These are phyloP conservation scores for Nicotiana paniculata DNA, from an alignment of 257 asterid genomes.

Conservation along the genomic window DNA sequence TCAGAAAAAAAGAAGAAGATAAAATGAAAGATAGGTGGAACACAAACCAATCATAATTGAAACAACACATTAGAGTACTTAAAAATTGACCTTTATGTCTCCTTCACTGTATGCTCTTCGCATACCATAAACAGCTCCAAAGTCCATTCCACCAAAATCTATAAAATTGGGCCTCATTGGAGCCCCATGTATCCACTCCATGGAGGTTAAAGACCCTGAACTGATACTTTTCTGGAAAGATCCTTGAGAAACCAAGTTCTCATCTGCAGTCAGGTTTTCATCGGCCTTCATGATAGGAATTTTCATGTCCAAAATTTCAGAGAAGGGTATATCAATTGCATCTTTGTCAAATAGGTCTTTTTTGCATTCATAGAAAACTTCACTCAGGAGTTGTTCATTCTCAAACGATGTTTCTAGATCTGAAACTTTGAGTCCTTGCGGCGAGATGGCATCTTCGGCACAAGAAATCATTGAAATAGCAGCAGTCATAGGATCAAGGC, in stretches of 20 bases:
- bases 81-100: conserved; percentile 70
- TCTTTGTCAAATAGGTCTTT: conserved; percentile 85
- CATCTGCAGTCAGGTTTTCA: conserved; percentile 28
- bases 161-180: conserved; percentile 64
- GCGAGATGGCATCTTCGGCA: conserved; percentile 55
- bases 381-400: conserved; percentile 67
- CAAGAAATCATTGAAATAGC: conserved; percentile 86
- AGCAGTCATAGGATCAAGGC: conserved; percentile 72
- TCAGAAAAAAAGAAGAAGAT: neutral
- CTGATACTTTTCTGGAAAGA: conserved; percentile 64
- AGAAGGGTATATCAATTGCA: conserved; percentile 49
- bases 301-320: conserved; percentile 50
- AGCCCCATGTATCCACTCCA: conserved; percentile 48
- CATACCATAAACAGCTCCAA: conserved; percentile 65
- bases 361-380: conserved; percentile 80
- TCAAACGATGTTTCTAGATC: conserved; percentile 66
- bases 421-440: conserved; percentile 58
- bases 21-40: neutral
- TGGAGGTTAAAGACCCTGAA: conserved; percentile 47
- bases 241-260: conserved; percentile 28
- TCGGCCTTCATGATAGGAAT: conserved; percentile 30
- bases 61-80: conserved; percentile 13
- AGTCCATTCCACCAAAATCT: conserved; percentile 61
- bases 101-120: conserved; percentile 93
- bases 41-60: neutral